Evolutionary conservation across 73 alveolate species (phyloP).

Genomic region (Paramecium biaurelia): DNA sequence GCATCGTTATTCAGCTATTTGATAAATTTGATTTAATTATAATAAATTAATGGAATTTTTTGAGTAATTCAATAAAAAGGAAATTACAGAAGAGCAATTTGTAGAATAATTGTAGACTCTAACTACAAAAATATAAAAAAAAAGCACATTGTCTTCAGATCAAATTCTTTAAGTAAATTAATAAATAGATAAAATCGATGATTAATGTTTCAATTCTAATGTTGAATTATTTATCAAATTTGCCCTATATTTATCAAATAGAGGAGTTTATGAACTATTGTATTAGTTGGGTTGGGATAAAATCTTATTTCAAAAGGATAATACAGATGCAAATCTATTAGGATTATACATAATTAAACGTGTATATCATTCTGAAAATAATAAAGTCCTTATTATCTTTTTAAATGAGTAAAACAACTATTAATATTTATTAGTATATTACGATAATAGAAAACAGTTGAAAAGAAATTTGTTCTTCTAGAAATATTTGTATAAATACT

Average conservation of each 20-base stretch:
- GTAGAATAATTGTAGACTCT: background rate
- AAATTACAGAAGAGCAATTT: conserved; percentile 9
- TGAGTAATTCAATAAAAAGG: background rate
- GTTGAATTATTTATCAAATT: conserved; percentile 23
- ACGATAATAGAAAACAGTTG: background rate
- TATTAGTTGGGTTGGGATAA: conserved; percentile 1
- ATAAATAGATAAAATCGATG: background rate
- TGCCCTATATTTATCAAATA: background rate
- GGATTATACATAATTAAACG: conserved; percentile 29
- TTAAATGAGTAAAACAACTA: background rate
- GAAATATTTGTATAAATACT: conserved; percentile 36
- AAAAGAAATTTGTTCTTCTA: conserved; percentile 24
- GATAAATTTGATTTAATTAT: conserved; percentile 36
- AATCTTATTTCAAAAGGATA: background rate
- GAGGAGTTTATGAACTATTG: conserved; percentile 26
- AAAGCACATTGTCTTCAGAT: conserved; percentile 1
- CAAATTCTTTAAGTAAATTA: background rate
- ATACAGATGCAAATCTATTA: background rate
- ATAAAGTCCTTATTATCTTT: background rate
- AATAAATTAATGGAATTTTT: conserved; percentile 20
- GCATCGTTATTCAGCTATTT: conserved; percentile 88
- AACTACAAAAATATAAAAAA: conserved; percentile 29
- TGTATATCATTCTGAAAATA: conserved; percentile 35
- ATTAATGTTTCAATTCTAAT: background rate
- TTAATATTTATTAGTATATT: conserved; percentile 5